Conservation (phyloP, 2,329 filamentous ascomycete species). For the Verticillium nonalfalfae region DNA sequence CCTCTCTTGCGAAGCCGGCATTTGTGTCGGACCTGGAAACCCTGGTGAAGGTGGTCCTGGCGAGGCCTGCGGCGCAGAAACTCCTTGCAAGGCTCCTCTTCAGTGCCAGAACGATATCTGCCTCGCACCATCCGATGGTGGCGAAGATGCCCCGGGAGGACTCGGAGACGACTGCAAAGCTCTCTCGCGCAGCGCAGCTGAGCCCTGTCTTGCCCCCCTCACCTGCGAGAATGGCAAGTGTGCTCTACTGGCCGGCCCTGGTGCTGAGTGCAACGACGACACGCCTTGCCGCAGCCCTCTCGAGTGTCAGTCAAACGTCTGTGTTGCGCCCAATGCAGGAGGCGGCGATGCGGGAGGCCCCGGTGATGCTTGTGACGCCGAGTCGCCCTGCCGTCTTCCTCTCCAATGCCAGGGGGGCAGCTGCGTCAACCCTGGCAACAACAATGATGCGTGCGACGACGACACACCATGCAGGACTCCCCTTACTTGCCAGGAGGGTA, state of each 20-base stretch:
- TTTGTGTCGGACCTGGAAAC: not conserved
- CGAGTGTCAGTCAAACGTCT: not conserved
- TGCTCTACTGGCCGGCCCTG: not conserved
- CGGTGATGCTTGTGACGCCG: not conserved
- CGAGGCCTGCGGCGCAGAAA: not conserved
- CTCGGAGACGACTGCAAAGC: not conserved
- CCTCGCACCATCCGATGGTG: not conserved
- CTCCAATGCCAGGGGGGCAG: not conserved
- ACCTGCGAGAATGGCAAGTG: not conserved
- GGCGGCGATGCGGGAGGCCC: not conserved
- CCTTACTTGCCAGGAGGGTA: not conserved
- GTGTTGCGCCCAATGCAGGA: not conserved
- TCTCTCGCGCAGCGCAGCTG: not conserved
- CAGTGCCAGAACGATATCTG: not conserved
- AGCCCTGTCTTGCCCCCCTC: not conserved
- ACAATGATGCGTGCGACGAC: not conserved
- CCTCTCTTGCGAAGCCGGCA: not conserved
- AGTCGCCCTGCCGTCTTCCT: not conserved
- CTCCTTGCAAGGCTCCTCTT: not conserved
- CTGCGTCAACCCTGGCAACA: not conserved
- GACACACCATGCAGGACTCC: not conserved
- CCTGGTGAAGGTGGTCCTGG: not conserved
- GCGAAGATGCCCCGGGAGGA: not conserved
- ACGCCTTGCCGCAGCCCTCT: not conserved
- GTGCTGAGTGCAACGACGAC: not conserved